Percentiles rank a stretch among this genome's conserved stretches.
Evolutionary conservation across 208 protist genomes (phyloP).

Genomic region (Pavlovales sp.): DNA sequence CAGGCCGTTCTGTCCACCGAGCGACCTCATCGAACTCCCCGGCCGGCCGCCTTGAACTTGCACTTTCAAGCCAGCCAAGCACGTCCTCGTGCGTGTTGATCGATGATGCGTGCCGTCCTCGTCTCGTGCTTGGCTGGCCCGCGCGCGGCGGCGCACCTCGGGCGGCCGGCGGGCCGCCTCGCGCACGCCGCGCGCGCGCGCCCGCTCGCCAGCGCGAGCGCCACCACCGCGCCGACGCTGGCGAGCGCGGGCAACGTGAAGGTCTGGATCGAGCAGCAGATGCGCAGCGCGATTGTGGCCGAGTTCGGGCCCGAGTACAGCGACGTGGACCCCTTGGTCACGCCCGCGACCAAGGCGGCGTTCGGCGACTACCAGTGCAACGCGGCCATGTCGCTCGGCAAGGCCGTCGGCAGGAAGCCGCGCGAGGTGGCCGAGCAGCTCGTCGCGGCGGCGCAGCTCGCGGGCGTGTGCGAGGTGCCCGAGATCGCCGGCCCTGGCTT

Average conservation of each 20-base stretch:
- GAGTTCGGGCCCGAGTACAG: neutral
- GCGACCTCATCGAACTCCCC: too few species aligned
- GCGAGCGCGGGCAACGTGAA: neutral
- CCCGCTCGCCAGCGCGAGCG: too few species aligned
- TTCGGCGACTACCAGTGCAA: constrained; percentile 37
- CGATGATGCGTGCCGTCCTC: too few species aligned
- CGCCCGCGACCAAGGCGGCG: neutral
- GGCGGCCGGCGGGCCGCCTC: too few species aligned
- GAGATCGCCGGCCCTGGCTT: constrained; percentile 81
- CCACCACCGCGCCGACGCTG: too few species aligned
- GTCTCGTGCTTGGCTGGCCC: too few species aligned
- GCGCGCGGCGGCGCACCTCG: too few species aligned
- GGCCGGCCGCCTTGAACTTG: too few species aligned
- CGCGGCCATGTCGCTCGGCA: constrained; percentile 19
- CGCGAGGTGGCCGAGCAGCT: neutral
- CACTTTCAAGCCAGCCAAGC: too few species aligned
- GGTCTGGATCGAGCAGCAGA: neutral
- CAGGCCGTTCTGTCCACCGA: too few species aligned
- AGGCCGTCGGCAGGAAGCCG: neutral
- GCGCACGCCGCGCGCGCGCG: too few species aligned
- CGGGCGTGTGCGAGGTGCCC: constrained; percentile 75
- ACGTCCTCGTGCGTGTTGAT: too few species aligned
- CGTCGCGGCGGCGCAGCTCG: neutral
- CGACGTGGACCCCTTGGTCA: neutral
- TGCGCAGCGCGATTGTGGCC: neutral